Evolutionary conservation across 305 asterid species (phyloP).

Genomic region (Solanum aculeatissimum): DNA sequence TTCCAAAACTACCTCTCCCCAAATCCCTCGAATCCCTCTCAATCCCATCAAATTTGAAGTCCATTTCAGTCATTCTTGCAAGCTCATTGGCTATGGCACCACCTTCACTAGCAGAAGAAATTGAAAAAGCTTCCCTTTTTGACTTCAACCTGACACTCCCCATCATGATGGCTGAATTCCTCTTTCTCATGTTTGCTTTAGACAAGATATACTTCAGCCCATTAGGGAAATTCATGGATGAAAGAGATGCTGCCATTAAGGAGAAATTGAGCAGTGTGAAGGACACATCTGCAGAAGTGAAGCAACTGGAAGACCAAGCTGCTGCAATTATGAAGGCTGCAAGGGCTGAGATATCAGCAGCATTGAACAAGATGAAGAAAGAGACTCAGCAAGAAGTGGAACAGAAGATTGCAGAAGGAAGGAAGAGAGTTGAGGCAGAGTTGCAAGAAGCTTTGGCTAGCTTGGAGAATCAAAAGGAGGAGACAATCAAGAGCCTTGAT

Average conservation of each 20-base stretch:
- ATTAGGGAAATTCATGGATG: constrained; percentile 85
- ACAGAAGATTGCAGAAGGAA: constrained; percentile 59
- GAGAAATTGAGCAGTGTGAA: constrained; percentile 71
- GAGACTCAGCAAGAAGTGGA: constrained; percentile 88
- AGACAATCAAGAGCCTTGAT: constrained; percentile 60
- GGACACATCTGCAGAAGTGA: constrained; percentile 80
- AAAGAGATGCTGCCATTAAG: constrained; percentile 64
- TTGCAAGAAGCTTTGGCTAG: constrained; percentile 64
- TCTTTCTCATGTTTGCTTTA: constrained; percentile 75
- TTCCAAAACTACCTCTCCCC: constrained; percentile 38
- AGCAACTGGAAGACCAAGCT: constrained; percentile 79
- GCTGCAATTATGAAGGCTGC: constrained; percentile 85
- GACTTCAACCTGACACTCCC: constrained; percentile 89
- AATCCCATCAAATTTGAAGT: constrained; percentile 4
- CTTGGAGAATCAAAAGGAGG: constrained; percentile 81
- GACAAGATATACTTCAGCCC: constrained; percentile 86
- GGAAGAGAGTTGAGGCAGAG: constrained; percentile 80
- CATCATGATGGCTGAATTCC: constrained; percentile 58
- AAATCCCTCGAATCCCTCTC: constrained; percentile 20
- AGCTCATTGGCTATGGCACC: constrained; percentile 56
- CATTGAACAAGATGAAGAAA: constrained; percentile 88
- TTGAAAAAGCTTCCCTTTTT: constrained; percentile 76
- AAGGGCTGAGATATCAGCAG: constrained; percentile 84
- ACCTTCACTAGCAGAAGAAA: constrained; percentile 61
- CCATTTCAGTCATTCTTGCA: constrained; percentile 41